Evolutionary conservation across 257 asterid genomes (phyloP).

Genomic region (Cordia subcordata): DNA sequence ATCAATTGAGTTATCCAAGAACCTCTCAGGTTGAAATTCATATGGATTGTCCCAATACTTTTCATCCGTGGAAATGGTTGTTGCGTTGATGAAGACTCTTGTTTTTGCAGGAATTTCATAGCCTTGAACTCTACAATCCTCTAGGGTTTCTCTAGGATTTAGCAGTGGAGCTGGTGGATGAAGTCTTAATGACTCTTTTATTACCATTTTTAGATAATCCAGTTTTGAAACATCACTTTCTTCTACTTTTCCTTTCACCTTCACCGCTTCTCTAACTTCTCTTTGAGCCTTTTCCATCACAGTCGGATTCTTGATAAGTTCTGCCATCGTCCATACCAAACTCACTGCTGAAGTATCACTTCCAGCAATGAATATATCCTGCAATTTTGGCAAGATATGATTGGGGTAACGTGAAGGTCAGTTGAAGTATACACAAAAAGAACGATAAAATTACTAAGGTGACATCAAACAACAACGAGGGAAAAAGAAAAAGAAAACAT

Average conservation of each 20-base stretch:
- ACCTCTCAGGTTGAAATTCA: constrained; percentile 38
- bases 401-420: too few species aligned
- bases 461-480: too few species aligned
- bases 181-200: constrained; percentile 17
- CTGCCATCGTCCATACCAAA: constrained; percentile 20
- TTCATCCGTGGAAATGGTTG: constrained; percentile 29
- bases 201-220: constrained; percentile 10
- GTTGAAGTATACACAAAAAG: too few species aligned
- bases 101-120: constrained; percentile 34
- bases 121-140: constrained; percentile 9
- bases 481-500: too few species aligned
- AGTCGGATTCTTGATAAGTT: constrained; percentile 18
- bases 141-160: constrained; percentile 15
- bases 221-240: constrained; percentile 17
- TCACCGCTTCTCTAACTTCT: constrained; percentile 10
- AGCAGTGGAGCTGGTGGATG: constrained; percentile 21
- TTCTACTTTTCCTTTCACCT: constrained; percentile 9
- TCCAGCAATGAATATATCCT: constrained; percentile 25
- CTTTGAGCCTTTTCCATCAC: constrained; percentile 13
- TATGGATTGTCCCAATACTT: constrained; percentile 30
- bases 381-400: background rate
- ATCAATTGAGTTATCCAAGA: constrained; percentile 23
- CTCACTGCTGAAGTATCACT: constrained; percentile 15
- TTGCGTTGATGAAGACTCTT: constrained; percentile 27
- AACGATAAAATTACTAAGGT: too few species aligned